Base-by-base conservation (phyloP, 805 yeast genomes). In the Candida easanensis region DNA sequence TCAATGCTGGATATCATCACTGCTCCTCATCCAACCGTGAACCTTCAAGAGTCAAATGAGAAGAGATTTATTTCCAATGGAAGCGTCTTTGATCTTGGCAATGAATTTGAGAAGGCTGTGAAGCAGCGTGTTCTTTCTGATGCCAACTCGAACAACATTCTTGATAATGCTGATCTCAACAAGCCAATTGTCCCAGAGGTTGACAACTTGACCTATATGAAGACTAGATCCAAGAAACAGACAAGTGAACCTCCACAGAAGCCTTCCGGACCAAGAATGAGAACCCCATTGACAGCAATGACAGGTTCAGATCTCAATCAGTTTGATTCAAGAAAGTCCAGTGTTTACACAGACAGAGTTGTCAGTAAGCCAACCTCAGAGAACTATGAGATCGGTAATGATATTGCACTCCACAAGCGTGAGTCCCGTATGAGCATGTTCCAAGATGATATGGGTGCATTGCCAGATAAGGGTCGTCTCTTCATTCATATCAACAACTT, bases 401-500 rank as follows among this genome's bases (percentile, higher is more conserved):
- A 30, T 30, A 6, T 39, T 4, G 15, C 33, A 9, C 26, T 45
- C 8, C 39, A 39, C 33, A 52, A 53, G n/a, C 50, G 50, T 31
- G 44, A 41, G 18, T 44, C 48, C 7, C 37, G 44, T 7, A 26
- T 33, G 37, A 46, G 35, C 21, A 35, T 43, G 37, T 36, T 16
- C 35, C 36, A 36, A 4, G 33, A 30, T 9, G 26, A 19, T 7
- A 10, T 11, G 18, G 38, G 7, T 18, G 21, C 28, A 3, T 32
- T 15, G 13, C 67, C 27, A 54, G 78, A 77, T 19, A 60, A 62
- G 33, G 74, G 74, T 13, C 62, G 72, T 28, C 47, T 70, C 19
- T 70, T 67, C 46, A 61, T 70, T 14, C 78, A 76, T 44, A 62
- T 77, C 39, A 67, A 76, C 41, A 75, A 76, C 1, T 54, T 80